Base-by-base conservation (phyloP, 2,329 filamentous ascomycete species). In the Alternaria triticimaculans region DNA sequence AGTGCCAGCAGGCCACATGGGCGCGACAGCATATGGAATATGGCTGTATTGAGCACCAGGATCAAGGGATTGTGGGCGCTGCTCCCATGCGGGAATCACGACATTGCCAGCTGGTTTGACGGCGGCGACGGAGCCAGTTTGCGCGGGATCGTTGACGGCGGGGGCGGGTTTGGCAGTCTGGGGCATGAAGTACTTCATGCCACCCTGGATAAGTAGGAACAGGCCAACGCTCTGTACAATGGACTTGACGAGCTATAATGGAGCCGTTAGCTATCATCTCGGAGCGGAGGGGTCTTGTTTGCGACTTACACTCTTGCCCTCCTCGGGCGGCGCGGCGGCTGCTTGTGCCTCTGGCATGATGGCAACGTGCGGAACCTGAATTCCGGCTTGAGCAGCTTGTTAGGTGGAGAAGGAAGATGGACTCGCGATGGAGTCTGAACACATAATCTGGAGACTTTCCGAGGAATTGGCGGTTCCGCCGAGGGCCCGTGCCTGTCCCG, bases 1-100 rank as follows among this genome's bases (percentile, higher is more conserved):
- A 73, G 89, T 92, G 77, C 96, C 89, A 51, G 87, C 83, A 3
- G 92, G 89, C 96, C 96, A 99, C 75, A 98, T 93, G 21, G 96
- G 94, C 41, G 92, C 92, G 65, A 97, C 85, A 60, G 86, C 87
- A 69, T 90, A 86, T 2, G 94, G 93, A 18, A 93, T 81, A 1
- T 81, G 79, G 72, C 86, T 91, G 78, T 90, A 90, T 55, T 85
- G 81, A 21, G 89, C 90, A 49, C 74, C 74, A 4, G 73, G 69
- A 81, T 89, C 79, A 75, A 89, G 82, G 18, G 74, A 69, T 25
- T 65, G 66, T 11, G 80, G 79, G 37, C 80, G 74, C 54, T 77
- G 66, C 41, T 75, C 72, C 70, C 79, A 81, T 8, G 72, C 70
- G 26, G 80, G 79, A 45, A 81, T 78, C 10, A 74, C 68, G 50